A percentile compares a stretch with the other conserved stretches of the same genome.
Conservation (phyloP, 306 rosid species). For the Acacia melanoxylon region DNA sequence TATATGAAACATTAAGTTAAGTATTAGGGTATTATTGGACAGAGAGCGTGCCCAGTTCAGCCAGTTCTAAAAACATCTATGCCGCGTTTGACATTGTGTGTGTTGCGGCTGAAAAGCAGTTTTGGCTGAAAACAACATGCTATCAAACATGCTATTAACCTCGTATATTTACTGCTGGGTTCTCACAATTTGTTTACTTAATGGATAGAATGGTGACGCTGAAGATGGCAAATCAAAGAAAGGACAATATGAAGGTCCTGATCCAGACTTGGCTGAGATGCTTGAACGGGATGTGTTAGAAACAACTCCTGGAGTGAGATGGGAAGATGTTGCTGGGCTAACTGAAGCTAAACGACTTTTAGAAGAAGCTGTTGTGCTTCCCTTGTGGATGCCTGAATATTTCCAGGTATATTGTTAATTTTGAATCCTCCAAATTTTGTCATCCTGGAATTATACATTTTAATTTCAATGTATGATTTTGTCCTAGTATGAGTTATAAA, state of each 20-base stretch:
- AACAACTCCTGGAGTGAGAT: constrained; percentile 96
- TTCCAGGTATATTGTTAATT: constrained; percentile 10
- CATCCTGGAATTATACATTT: neutral
- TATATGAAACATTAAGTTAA: neutral
- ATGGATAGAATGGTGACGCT: constrained; percentile 64
- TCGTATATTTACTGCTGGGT: constrained; percentile 16
- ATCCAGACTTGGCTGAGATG: constrained; percentile 98
- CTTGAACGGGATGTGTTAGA: constrained; percentile 96
- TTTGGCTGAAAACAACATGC: neutral
- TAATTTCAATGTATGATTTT: neutral
- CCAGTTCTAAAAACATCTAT: constrained; percentile 5
- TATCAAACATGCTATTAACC: neutral
- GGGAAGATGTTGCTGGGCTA: constrained; percentile 98
- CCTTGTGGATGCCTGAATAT: constrained; percentile 93
- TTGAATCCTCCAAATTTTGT: neutral
- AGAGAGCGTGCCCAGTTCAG: neutral
- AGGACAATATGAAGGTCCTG: constrained; percentile 92
- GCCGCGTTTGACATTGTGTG: neutral
- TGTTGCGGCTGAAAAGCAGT: neutral
- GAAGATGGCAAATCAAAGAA: constrained; percentile 86
- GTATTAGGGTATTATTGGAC: neutral
- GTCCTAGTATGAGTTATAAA: neutral
- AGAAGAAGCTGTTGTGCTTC: constrained; percentile 99
- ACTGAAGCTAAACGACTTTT: constrained; percentile 94
- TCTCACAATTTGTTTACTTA: neutral